Base-by-base conservation (phyloP, 2,329 filamentous ascomycete species). In the Tolypocladium capitatum region DNA sequence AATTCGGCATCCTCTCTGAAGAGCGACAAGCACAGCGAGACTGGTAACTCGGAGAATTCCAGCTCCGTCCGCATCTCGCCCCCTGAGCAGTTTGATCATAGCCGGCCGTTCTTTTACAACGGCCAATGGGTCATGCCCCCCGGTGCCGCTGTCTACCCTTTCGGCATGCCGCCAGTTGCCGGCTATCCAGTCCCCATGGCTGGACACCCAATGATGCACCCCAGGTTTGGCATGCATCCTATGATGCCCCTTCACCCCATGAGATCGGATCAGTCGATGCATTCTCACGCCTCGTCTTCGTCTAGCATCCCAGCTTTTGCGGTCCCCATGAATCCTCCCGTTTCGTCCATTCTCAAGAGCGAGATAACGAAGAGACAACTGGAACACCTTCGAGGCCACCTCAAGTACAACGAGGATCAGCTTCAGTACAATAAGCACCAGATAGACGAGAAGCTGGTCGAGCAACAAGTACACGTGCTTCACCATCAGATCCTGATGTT, bases 291-390 rank as follows among this genome's bases (percentile, higher is more conserved):
- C 14, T 36, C 50, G 14, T 45, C 50, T 21, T 50, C 46, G 48
- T 55, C 54, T 49, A 60, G 46, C 30, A 27, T 44, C 10, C 35
- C 49, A 3, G 46, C 48, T 31, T 44, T 43, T n/a, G 20, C 46
- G 3, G 47, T 48, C 10, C 33, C 61, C 48, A 43, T 60, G 51
- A 56, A 56, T 38, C 69, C 72, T 13, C 75, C 72, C 3, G 66
- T 73, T 24, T 79, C 77, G n/a, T 80, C 77, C 7, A 81, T 81
- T 51, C 70, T 71, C 21, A 72, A 71, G 4, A 81, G 77, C 54
- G 74, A 78, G n/a, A 78, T 81, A 53, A 80, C 75, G 8, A 75
- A 67, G 57, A 76, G 74, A 53, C 77, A 81, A 53, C 70, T 81
- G 45, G 68, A 72, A 21, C 62, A 65, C 38, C 68, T 82, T 47